Conservation (phyloP, 257 asterid genomes). For the Echites panduratus region DNA sequence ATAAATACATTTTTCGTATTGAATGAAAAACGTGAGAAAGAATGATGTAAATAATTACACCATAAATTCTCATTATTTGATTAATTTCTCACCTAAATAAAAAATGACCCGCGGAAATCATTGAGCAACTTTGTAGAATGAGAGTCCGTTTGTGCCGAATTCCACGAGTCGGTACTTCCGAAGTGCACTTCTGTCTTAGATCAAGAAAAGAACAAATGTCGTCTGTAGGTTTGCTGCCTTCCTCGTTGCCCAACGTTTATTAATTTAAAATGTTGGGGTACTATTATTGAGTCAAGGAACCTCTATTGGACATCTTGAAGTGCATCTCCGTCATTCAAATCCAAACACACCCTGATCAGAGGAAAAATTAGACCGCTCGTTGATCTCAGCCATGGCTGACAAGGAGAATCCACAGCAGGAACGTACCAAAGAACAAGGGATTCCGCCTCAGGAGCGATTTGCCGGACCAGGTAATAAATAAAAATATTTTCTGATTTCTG, state of each 20-base stretch:
- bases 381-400: constrained; percentile 9
- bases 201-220: too few relatives aligned
- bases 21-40: too few relatives aligned
- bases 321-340: neutral
- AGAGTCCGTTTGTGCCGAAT: neutral
- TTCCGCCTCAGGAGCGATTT: constrained; percentile 1
- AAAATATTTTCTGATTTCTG: neutral
- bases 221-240: neutral
- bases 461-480: constrained; percentile 13
- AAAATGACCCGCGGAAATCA: too few relatives aligned
- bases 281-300: neutral
- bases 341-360: neutral
- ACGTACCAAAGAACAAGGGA: neutral
- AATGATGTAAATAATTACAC: too few relatives aligned
- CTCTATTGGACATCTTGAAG: neutral
- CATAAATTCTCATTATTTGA: too few relatives aligned
- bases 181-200: too few relatives aligned
- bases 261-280: too few relatives aligned
- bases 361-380: neutral
- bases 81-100: too few relatives aligned
- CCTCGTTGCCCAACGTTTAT: neutral
- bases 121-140: too few relatives aligned
- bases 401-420: constrained; percentile 10
- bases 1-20: too few relatives aligned
- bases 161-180: neutral